Evolutionary conservation across 2,329 filamentous ascomycete genomes (phyloP), one percentile per base, ranked within the genome.

Genomic region (Penicillium aurantiogriseum): DNA sequence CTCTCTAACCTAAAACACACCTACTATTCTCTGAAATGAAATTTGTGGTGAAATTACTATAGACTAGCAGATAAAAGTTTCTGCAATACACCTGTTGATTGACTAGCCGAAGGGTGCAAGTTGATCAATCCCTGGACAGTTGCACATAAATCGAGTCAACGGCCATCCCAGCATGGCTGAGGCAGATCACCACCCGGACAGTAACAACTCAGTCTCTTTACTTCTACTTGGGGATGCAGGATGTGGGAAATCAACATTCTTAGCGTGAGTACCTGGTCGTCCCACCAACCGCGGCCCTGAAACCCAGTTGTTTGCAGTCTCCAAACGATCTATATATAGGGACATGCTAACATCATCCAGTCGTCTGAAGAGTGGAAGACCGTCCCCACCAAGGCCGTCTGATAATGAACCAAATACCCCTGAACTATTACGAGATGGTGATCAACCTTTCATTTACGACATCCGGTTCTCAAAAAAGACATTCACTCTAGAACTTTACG

Each of bases 211-310:
- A 19, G 71, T 75, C 27, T 74, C 69, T 5, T 60, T 87, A 49
- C 76, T 87, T 7, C 74, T 87, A 17, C 75, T 87, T 2, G 85
- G 85, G 51, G 84, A 86, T 57, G 67, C 79, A 38, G 83, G 81
- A 50, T 83, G 85, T 45, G 85, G 85, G 56, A 87, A 87, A 72
- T 84, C 84, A 50, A 85, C 83, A 10, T 86, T 87, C 61, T 71
- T 87, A 60, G 83, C 84, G 82, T 86, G 76, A 70, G 83, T 80
- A 36, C 5, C 23, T 11, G 19, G 10, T n/a, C 3, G 2, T n/a
- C 29, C 19, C 19, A 29, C 7, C 5, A 15, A 7, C 33, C 4
- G 13, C 5, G 19, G 4, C 33, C 4, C 3, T n/a, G 10, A 13
- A 19, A 11, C 5, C 23, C n/a, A 35, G 4, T 13, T 47, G 23